Base-by-base conservation (phyloP, 2,329 filamentous ascomycete genomes). In the Chalara sp. region DNA sequence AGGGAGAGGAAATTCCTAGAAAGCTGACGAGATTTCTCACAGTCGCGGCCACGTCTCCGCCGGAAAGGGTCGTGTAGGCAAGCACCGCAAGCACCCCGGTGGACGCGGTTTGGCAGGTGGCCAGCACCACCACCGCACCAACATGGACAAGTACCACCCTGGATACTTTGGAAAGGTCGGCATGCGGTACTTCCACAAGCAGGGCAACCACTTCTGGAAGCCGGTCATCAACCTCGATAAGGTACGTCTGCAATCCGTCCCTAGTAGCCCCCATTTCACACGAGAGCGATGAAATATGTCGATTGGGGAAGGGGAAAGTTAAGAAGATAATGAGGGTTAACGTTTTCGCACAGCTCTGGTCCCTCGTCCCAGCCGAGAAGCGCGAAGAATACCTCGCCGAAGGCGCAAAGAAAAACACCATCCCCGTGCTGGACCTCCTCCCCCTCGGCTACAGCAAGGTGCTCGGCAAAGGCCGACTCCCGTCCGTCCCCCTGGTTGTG, bases 131-230 rank as follows among this genome's bases (percentile, higher is more conserved):
- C 89, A 95, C 84, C 78, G 89, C 65, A 95, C 89, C 70, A 95
- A 95, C 79, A 78, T 90, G 68, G 86, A 89, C 74, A 85, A 92
- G 78, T 90, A 92, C 85, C 89, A 95, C 72, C 90, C 92, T 59
- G 93, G 93, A 89, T 97, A 97, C 88, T 97, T 96, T 77, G 89
- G 89, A 78, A 96, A 96, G 80, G 88, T 92, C 66, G 87, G 87
- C 78, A 92, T 92, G 87, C 81, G 88, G 70, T 86, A 92, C 79
- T 96, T 96, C 88, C 92, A 97, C 83, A 91, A 93, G 78, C 85
- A 89, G 70, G 81, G 84, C 70, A 92, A 92, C 81, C 87, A 95
- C 72, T 90, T 92, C 83, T 99, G 92, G 93, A 96, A 96, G 81
- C 93, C 93, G 63, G 83, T 89, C 66, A 87, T 99, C 86, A 99